Evolutionary conservation across 257 asterid genomes (phyloP).

Genomic region (Leonotis leonurus): DNA sequence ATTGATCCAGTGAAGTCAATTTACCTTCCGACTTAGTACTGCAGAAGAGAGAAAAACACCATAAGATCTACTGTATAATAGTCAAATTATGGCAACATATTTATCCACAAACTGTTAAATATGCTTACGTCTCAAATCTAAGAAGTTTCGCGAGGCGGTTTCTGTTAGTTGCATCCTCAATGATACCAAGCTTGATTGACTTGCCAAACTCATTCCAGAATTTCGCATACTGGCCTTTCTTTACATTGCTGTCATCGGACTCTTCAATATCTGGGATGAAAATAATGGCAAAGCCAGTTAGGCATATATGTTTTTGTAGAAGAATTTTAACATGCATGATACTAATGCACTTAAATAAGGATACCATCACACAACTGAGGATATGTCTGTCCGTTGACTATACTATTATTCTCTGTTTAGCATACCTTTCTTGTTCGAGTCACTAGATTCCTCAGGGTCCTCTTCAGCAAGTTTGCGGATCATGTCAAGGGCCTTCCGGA

Average conservation of each 20-base stretch:
- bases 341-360: neutral
- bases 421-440: conserved; percentile 62
- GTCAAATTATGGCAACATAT: neutral
- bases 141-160: conserved; percentile 90
- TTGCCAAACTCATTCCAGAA: conserved; percentile 96
- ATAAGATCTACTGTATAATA: neutral
- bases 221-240: conserved; percentile 78
- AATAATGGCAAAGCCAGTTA: conserved; percentile 38
- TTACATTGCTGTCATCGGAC: conserved; percentile 57
- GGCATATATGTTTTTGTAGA: conserved; percentile 34
- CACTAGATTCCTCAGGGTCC: conserved; percentile 83
- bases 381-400: neutral
- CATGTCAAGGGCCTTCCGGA: conserved; percentile 97
- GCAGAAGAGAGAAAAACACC: conserved; percentile 18
- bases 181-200: conserved; percentile 83
- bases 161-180: conserved; percentile 87
- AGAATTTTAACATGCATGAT: neutral
- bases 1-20: conserved; percentile 80
- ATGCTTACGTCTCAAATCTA: conserved; percentile 67
- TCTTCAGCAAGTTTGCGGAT: conserved; percentile 91
- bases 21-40: conserved; percentile 92
- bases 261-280: conserved; percentile 58
- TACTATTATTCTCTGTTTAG: neutral
- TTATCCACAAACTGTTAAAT: neutral
- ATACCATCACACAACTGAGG: neutral